phyloP scores from a whole-genome alignment of 1,284 basidiomycete genomes.

The Austroboletus niveus region DNA sequence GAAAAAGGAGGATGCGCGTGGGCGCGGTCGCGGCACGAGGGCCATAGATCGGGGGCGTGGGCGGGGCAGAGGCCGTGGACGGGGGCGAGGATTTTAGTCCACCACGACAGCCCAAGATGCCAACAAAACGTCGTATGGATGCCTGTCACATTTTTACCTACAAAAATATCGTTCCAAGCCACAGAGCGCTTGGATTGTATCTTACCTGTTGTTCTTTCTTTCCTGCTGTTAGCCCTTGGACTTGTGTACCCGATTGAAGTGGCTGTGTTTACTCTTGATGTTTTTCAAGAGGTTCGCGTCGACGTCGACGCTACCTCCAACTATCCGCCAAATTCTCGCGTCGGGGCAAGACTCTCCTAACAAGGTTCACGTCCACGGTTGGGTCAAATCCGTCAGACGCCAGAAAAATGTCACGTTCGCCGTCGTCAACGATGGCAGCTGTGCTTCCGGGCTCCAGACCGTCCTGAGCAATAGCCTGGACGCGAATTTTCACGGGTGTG shows the following conservation, averaged over 20 bases:
- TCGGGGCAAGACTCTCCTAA: conserved; percentile 12
- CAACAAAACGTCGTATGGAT: conserved; percentile 10
- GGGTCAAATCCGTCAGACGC: conserved; percentile 80
- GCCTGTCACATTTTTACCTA: conserved; percentile 17
- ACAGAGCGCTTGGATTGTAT: conserved; percentile 25
- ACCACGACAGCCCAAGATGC: neutral
- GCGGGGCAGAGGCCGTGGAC: conserved; percentile 51
- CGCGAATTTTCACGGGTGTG: conserved; percentile 19
- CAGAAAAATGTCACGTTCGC: conserved; percentile 89
- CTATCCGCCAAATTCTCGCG: conserved; percentile 56
- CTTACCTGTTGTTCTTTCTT: conserved; percentile 14
- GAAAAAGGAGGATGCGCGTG: conserved; percentile 74
- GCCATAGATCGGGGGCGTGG: conserved; percentile 41
- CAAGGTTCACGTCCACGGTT: conserved; percentile 58
- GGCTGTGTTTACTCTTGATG: conserved; percentile 29
- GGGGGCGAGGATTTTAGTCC: conserved; percentile 41
- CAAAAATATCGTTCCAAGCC: conserved; percentile 20
- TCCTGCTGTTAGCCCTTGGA: neutral
- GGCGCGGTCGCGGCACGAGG: conserved; percentile 52
- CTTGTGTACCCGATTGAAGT: conserved; percentile 8
- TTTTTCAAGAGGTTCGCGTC: conserved; percentile 28
- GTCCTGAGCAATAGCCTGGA: conserved; percentile 49
- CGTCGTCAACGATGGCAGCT: conserved; percentile 81
- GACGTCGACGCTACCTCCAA: conserved; percentile 41
- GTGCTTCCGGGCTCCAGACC: conserved; percentile 67